Evolutionary conservation across 2,329 filamentous ascomycete species (phyloP).

Genomic region (Paecilomyces niveus): DNA sequence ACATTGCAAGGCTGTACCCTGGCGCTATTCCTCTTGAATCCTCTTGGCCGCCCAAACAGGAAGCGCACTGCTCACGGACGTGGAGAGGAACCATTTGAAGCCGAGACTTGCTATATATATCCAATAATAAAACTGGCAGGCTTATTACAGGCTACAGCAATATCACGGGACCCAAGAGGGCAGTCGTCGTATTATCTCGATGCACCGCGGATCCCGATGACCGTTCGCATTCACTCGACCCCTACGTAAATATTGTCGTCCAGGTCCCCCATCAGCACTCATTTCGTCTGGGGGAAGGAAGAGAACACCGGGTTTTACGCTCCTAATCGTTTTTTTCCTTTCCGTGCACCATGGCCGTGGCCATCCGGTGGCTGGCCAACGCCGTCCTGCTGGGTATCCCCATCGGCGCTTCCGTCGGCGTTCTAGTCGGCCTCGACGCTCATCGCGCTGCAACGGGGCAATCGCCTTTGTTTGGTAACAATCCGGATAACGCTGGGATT

Average conservation of each 20-base stretch:
- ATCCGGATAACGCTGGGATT: background rate
- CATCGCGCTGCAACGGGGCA: slow-evolving; percentile 37
- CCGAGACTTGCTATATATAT: background rate
- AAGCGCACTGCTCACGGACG: background rate
- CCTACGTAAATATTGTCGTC: background rate
- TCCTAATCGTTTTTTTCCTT: background rate
- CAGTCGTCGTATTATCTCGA: background rate
- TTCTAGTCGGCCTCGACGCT: slow-evolving; percentile 45
- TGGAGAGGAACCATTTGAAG: background rate
- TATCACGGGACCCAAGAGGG: too few relatives aligned
- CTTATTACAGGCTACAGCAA: too few relatives aligned
- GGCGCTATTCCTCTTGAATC: background rate
- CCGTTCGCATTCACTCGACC: background rate
- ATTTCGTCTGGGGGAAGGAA: background rate
- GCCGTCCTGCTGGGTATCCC: slow-evolving; percentile 44
- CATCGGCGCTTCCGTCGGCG: slow-evolving; percentile 43
- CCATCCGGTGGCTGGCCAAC: slow-evolving; percentile 43
- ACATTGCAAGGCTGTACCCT: background rate
- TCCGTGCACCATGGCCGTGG: slow-evolving; percentile 12
- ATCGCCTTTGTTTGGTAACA: slow-evolving; percentile 36
- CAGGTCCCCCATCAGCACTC: background rate
- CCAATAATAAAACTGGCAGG: background rate
- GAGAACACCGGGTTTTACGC: background rate
- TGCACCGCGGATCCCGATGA: background rate
- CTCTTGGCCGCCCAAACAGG: background rate